Evolutionary conservation across 1,139 yeast species (phyloP), one percentile per base, ranked within the genome.

Genomic region (Magnusiomyces tetraspermus): DNA sequence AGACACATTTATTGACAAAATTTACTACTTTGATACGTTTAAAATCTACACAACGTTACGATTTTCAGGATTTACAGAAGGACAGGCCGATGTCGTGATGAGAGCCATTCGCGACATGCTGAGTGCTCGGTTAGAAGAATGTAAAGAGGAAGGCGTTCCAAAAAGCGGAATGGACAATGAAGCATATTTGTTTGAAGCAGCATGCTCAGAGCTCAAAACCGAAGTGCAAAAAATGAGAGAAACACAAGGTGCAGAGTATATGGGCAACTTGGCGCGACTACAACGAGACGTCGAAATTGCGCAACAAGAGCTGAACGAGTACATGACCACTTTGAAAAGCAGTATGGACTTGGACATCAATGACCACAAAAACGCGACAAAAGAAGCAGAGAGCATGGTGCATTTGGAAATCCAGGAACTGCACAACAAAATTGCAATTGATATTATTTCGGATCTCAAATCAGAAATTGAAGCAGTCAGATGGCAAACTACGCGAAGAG

Each of bases 401-500:
- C 82, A 83, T 61, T 71, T 87, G 58, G 76, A 79, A 59, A 81
- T 89, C 53, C 95, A 88, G 63, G 96, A 87, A 63, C 77, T 94
- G 48, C 84, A 86, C 60, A 90, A 89, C 68, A 83, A 87, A 61
- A 90, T 92, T 55, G 80, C 88, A 23, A 86, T 95, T 5, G 88
- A 85, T 60, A 76, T 92, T 59, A 80, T 83, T 55, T 82, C 95
- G 41, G 92, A 86, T 21, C 78, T 89, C 68, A 80, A 88, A 64
- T 83, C 92, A 0, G 95, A 88, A 56, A 85, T 89, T 57, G 98
- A 92, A 67, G 80, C 83, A 56, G 75, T 90, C 58, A 75, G 97
- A 62, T 92, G 98, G 98, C 90, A 88, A 66, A 80, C 92, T 46
- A 89, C 97, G 3, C 75, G 97, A 55, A 80, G 95, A 68, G 97